A percentile compares a stretch with the other conserved stretches of the same genome.
phyloP scores from a whole-genome alignment of 192 early-diverging fungal species.

The Coemansia sp. region DNA sequence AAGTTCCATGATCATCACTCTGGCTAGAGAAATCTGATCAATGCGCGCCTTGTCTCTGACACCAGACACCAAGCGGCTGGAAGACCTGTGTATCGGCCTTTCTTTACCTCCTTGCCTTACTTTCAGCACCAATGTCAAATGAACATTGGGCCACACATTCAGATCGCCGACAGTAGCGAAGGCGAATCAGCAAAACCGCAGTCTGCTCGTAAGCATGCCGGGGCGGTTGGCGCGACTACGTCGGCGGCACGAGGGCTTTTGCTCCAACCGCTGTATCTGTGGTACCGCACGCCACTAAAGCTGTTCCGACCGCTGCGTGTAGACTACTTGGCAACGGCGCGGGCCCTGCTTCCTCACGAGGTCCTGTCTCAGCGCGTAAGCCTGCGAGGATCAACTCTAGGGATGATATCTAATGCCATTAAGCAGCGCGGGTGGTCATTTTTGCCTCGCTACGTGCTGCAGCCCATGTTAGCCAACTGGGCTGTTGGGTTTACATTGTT shows the following conservation, averaged over 20 bases:
- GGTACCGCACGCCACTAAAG: slow-evolving; percentile 58
- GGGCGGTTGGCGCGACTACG: slow-evolving; percentile 50
- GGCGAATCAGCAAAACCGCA: slow-evolving; percentile 10
- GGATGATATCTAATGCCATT: slow-evolving; percentile 70
- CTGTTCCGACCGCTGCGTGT: slow-evolving; percentile 75
- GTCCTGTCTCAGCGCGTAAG: slow-evolving; percentile 30
- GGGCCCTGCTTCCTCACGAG: slow-evolving; percentile 65
- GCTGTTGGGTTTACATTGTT: slow-evolving; percentile 72
- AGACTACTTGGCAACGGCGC: slow-evolving; percentile 75
- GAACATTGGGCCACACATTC: slow-evolving; percentile 28
- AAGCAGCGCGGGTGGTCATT: slow-evolving; percentile 67
- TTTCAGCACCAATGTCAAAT: slow-evolving; percentile 15
- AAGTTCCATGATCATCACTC: neutral
- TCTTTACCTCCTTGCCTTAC: neutral
- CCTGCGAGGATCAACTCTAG: slow-evolving; percentile 67
- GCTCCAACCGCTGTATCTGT: slow-evolving; percentile 53
- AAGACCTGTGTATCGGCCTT: neutral
- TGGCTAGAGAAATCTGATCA: neutral
- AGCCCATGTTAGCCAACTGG: slow-evolving; percentile 73
- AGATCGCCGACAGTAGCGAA: slow-evolving; percentile 13
- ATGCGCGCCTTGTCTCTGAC: neutral
- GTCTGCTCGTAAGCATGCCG: slow-evolving; percentile 43
- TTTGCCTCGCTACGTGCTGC: slow-evolving; percentile 67
- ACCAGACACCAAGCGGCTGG: too few species aligned
- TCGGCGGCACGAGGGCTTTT: slow-evolving; percentile 46